Percentiles rank a stretch among this genome's conserved stretches.
Conservation (phyloP, 306 rosid species). For the Castanospermum australe region DNA sequence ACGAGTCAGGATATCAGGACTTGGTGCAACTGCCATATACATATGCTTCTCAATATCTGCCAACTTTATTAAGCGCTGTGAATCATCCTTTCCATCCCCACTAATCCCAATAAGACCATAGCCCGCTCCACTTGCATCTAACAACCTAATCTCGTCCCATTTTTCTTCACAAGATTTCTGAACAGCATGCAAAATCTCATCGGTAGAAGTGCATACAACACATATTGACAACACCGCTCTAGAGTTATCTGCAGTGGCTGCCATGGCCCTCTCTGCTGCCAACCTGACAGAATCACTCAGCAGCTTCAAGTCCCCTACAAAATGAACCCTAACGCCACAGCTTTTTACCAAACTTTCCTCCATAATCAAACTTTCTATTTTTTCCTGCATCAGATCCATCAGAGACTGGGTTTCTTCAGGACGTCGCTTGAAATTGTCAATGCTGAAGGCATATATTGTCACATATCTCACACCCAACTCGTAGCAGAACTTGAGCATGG, state of each 20-base stretch:
- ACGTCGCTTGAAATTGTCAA: slow-evolving; percentile 33
- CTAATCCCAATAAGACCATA: slow-evolving; percentile 21
- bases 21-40: slow-evolving; percentile 37
- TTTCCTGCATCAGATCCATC: slow-evolving; percentile 48
- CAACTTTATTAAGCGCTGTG: slow-evolving; percentile 17
- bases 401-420: slow-evolving; percentile 45
- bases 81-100: slow-evolving; percentile 28
- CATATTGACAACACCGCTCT: slow-evolving; percentile 38
- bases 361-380: slow-evolving; percentile 33
- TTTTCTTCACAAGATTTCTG: slow-evolving; percentile 39
- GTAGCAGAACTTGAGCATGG: slow-evolving; percentile 40
- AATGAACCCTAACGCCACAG: slow-evolving; percentile 37
- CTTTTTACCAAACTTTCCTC: slow-evolving; percentile 34
- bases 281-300: slow-evolving; percentile 39
- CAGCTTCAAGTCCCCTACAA: slow-evolving; percentile 39
- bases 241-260: slow-evolving; percentile 41
- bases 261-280: slow-evolving; percentile 43
- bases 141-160: slow-evolving; percentile 29
- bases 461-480: slow-evolving; percentile 45
- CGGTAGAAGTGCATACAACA: slow-evolving; percentile 45
- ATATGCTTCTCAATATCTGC: slow-evolving; percentile 44
- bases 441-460: slow-evolving; percentile 42
- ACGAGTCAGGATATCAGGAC: slow-evolving; percentile 42
- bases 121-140: slow-evolving; percentile 15
- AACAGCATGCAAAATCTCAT: slow-evolving; percentile 53